Evolutionary conservation across 1,284 basidiomycete genomes (phyloP).

Genomic region (Puccinia horiana): DNA sequence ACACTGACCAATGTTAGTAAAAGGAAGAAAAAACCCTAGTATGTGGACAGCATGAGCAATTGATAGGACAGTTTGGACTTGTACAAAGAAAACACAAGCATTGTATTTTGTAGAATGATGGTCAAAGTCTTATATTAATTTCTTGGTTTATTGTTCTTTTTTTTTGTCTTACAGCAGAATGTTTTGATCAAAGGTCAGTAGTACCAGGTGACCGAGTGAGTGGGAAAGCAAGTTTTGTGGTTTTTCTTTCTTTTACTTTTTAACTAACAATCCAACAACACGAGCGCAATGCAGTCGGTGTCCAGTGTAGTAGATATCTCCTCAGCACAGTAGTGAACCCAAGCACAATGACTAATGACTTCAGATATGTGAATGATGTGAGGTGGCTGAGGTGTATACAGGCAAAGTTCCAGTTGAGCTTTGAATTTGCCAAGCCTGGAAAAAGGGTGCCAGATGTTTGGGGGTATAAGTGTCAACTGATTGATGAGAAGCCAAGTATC

Average conservation of each 20-base stretch:
- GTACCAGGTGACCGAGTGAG: too few relatives aligned
- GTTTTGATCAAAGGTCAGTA: too few relatives aligned
- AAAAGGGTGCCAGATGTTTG: neutral
- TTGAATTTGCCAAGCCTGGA: constrained; percentile 1
- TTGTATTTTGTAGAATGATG: too few relatives aligned
- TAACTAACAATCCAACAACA: neutral
- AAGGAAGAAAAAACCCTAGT: too few relatives aligned
- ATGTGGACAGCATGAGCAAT: too few relatives aligned
- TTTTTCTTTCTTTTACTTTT: neutral
- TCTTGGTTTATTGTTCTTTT: too few relatives aligned
- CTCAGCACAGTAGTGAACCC: constrained; percentile 8
- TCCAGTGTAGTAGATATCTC: neutral
- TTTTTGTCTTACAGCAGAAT: too few relatives aligned
- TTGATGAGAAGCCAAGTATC: constrained; percentile 6
- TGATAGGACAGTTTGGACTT: too few relatives aligned
- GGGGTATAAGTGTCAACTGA: neutral
- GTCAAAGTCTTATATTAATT: too few relatives aligned
- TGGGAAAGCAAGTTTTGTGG: too few relatives aligned
- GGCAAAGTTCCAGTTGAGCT: neutral
- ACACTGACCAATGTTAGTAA: too few relatives aligned
- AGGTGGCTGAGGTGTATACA: neutral
- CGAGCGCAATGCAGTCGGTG: neutral
- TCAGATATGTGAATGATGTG: neutral
- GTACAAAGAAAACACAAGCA: too few relatives aligned
- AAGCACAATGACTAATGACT: constrained; percentile 21